Evolutionary conservation across 768 basidiomycete genomes (phyloP).

Genomic region (Candolleomyces eurysporus): DNA sequence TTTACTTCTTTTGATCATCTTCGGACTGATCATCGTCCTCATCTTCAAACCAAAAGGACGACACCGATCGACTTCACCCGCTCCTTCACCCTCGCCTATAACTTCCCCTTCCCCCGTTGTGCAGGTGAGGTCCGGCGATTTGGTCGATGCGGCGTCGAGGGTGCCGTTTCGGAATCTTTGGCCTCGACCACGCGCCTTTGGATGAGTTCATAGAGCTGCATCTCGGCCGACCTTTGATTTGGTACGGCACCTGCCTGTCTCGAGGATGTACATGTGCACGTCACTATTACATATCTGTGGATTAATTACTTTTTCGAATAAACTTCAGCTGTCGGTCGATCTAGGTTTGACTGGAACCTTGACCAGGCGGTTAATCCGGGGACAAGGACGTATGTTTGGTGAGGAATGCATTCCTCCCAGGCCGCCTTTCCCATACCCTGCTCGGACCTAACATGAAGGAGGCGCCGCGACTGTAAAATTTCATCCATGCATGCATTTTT

Average conservation of each 20-base stretch:
- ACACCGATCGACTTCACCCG: slow-evolving; percentile 33
- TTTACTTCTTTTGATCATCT: slow-evolving; percentile 84
- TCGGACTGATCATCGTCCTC: slow-evolving; percentile 82
- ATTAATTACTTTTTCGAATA: neutral
- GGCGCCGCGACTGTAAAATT: too few relatives aligned
- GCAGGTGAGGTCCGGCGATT: neutral
- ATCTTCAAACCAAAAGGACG: slow-evolving; percentile 87
- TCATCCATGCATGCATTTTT: too few relatives aligned
- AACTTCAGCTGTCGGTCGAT: neutral
- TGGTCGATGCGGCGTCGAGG: neutral
- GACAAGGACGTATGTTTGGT: neutral
- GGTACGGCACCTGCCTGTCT: neutral
- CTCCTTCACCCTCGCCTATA: slow-evolving; percentile 20
- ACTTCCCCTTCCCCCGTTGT: slow-evolving; percentile 6
- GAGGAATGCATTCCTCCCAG: too few relatives aligned
- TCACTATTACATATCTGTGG: neutral
- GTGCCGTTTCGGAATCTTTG: slow-evolving; percentile 2
- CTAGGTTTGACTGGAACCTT: neutral
- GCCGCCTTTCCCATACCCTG: too few relatives aligned
- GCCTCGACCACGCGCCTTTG: slow-evolving; percentile 10
- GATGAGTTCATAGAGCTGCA: slow-evolving; percentile 1
- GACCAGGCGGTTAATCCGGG: neutral
- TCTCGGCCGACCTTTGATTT: neutral
- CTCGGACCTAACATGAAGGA: too few relatives aligned
- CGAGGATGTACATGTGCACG: neutral